Base-by-base conservation (phyloP, 768 basidiomycete genomes). In the Trametes gibbosa region DNA sequence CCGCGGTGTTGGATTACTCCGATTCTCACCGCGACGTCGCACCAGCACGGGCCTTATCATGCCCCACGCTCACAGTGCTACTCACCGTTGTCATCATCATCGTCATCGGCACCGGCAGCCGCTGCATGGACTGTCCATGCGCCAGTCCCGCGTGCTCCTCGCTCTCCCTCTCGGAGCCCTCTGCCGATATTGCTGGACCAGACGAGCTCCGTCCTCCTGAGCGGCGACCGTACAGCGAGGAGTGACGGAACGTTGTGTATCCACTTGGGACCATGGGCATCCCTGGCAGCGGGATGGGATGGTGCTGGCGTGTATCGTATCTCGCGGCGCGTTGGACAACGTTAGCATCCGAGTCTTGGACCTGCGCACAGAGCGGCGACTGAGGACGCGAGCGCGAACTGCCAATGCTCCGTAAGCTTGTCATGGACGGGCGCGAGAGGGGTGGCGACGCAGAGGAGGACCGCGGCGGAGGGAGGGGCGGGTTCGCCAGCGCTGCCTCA, bases 261-360 rank as follows among this genome's bases (percentile, higher is more conserved):
- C 61, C 61, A 12, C 47, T 49, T 23, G 61, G 61, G 21, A 62
- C 61, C 50, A 62, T 53, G 32, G 56, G 61, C 61, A 62, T 62
- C 16, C 56, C 61, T 16, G 61, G 61, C 10, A 62, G 32, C 21
- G 61, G 61, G 21, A 62, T 50, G 12, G 61, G 61, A 35, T 62
- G 61, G 17, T 23, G 5, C 2, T 29, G 53, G 10, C 29, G 50
- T 6, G 8, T 24, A 24, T 51, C 37, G 29, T 32, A 32, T 32
- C 27, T 45, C 24, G 27, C 29, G 37, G 39, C 42, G 50, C 21
- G 27, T 14, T 13, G 37, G 37, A 6, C 7, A 2, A 23, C 13
- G 24, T 14, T 17, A n/a, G 32, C 53, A n/a, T 61, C 24, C 32
- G 46, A 13, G 41, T 50, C 51, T 14, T 40, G 45, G 1, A 62